Conservation (phyloP, 768 basidiomycete genomes). For the Mycena pura region DNA sequence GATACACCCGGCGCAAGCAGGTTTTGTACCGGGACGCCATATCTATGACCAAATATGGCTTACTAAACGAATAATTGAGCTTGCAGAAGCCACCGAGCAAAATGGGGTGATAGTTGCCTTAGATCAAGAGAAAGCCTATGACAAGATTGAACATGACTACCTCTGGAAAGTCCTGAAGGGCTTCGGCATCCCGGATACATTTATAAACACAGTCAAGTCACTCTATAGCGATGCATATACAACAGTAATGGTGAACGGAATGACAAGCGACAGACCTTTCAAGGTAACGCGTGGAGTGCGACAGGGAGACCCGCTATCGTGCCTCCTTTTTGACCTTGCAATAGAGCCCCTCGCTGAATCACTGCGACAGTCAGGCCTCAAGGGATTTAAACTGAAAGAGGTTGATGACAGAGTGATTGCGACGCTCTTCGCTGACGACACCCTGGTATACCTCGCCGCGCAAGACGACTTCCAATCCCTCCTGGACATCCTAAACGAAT, state of each 20-base stretch:
- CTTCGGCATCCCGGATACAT: slow-evolving; percentile 10
- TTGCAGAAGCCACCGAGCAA: slow-evolving; percentile 18
- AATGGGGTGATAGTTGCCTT: slow-evolving; percentile 13
- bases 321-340: too few species aligned
- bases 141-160: slow-evolving; percentile 30
- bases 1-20: slow-evolving; percentile 34
- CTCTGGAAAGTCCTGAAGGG: slow-evolving; percentile 6
- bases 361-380: slow-evolving; percentile 13
- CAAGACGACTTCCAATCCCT: slow-evolving; percentile 2
- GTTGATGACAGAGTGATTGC: background rate
- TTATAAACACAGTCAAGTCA: slow-evolving; percentile 26
- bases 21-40: slow-evolving; percentile 28
- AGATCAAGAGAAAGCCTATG: too few species aligned
- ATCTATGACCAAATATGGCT: slow-evolving; percentile 34
- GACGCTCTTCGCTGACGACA: slow-evolving; percentile 10
- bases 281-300: slow-evolving; percentile 33
- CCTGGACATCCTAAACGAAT: slow-evolving; percentile 6
- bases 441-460: background rate
- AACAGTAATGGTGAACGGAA: slow-evolving; percentile 33
- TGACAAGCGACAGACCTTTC: slow-evolving; percentile 15
- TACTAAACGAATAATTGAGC: slow-evolving; percentile 16
- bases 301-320: slow-evolving; percentile 41
- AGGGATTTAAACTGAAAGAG: slow-evolving; percentile 2
- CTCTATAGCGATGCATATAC: slow-evolving; percentile 32
- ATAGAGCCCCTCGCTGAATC: slow-evolving; percentile 36